Evolutionary conservation across 371 early-diverging fungal genomes (phyloP).

Genomic region (Apophysomyces ossiformis): DNA sequence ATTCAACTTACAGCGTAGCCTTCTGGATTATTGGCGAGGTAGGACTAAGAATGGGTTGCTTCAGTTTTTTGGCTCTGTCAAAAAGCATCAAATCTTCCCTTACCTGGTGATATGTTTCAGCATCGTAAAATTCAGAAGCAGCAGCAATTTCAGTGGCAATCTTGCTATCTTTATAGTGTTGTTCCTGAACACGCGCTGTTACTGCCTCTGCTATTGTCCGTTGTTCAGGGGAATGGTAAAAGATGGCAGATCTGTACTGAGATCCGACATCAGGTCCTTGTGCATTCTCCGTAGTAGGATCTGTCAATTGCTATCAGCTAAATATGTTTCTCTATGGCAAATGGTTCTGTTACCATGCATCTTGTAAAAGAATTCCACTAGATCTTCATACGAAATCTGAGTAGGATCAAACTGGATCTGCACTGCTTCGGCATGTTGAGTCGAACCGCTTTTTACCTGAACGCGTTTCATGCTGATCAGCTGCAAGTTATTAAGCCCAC

Average conservation of each 20-base stretch:
- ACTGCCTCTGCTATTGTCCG: slow-evolving; percentile 73
- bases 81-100: neutral
- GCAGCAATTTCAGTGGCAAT: slow-evolving; percentile 76
- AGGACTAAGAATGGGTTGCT: slow-evolving; percentile 28
- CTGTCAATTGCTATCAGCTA: slow-evolving; percentile 14
- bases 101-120: slow-evolving; percentile 89
- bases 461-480: neutral
- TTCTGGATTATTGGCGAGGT: slow-evolving; percentile 68
- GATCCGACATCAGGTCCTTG: slow-evolving; percentile 39
- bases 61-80: neutral
- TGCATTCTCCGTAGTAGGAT: slow-evolving; percentile 58
- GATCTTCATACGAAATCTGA: slow-evolving; percentile 61
- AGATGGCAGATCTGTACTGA: slow-evolving; percentile 82
- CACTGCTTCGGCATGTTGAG: slow-evolving; percentile 85
- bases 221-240: slow-evolving; percentile 79
- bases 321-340: neutral
- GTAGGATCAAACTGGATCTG: slow-evolving; percentile 76
- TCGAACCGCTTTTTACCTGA: slow-evolving; percentile 68
- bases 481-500: neutral
- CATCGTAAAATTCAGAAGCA: slow-evolving; percentile 74
- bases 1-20: slow-evolving; percentile 34
- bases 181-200: slow-evolving; percentile 63
- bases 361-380: slow-evolving; percentile 83
- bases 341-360: slow-evolving; percentile 64
- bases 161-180: slow-evolving; percentile 53